These are phyloP conservation scores for Rhizophagus clarus DNA, from an alignment of 192 early-diverging fungal species.

Conservation along the genomic window DNA sequence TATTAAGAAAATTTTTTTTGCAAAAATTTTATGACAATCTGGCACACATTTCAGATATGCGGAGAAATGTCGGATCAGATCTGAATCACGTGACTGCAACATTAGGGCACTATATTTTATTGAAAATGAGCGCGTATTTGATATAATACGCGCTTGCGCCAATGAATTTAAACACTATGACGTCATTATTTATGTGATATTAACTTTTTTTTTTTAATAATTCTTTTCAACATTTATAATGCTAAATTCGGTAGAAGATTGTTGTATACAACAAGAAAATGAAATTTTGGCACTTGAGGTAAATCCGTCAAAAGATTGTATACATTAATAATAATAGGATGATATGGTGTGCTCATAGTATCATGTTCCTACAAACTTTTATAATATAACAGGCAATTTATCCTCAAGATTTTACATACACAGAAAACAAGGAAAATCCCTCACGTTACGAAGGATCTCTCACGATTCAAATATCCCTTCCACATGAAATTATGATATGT, in stretches of 20 bases:
- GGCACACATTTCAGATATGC: too few species aligned
- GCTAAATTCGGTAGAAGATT: neutral
- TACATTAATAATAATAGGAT: neutral
- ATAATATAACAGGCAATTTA: conserved; percentile 34
- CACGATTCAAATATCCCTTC: conserved; percentile 8
- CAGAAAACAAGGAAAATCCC: neutral
- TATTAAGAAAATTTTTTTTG: too few species aligned
- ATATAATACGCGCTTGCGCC: too few species aligned
- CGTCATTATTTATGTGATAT: too few species aligned
- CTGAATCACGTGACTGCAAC: too few species aligned
- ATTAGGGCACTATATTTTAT: too few species aligned
- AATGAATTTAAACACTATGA: too few species aligned
- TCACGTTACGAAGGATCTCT: conserved; percentile 28
- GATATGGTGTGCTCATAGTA: neutral
- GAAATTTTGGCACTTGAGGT: conserved; percentile 29
- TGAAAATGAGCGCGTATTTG: too few species aligned
- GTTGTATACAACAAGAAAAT: conserved; percentile 29
- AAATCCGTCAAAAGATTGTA: neutral
- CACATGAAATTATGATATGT: conserved; percentile 16
- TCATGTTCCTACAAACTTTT: neutral
- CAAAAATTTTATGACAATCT: too few species aligned
- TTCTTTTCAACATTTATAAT: neutral
- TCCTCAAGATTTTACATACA: conserved; percentile 35
- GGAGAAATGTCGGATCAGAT: too few species aligned
- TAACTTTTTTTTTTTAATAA: too few species aligned